These are phyloP conservation scores for Ogataea saltuana DNA, from an alignment of 805 yeast species.

Conservation along the genomic window DNA sequence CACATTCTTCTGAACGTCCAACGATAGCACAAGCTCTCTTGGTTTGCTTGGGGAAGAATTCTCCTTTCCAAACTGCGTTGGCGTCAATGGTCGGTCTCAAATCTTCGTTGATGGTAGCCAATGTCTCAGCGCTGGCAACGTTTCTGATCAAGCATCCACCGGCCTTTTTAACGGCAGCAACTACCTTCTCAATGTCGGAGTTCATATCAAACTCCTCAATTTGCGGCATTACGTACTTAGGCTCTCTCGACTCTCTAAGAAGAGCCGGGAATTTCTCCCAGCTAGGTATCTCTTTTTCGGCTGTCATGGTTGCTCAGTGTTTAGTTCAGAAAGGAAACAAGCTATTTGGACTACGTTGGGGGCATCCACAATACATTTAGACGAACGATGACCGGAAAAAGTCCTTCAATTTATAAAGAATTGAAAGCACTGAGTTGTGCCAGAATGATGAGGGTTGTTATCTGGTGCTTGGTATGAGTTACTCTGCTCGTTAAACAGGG, in stretches of 20 bases:
- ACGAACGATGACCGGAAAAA: too few species aligned
- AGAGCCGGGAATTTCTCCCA: conserved; percentile 11
- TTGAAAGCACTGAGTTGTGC: too few species aligned
- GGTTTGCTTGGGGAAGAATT: conserved; percentile 11
- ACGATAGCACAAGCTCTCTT: conserved; percentile 12
- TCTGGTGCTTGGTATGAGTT: too few species aligned
- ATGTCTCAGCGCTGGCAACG: conserved; percentile 16
- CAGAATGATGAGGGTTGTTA: too few species aligned
- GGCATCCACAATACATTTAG: too few species aligned
- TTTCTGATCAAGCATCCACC: conserved; percentile 29
- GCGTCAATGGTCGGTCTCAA: conserved; percentile 24
- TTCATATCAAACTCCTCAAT: conserved; percentile 8
- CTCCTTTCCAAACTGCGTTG: conserved; percentile 14
- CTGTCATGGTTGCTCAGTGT: background rate
- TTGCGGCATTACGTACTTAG: conserved; percentile 4
- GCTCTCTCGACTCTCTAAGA: conserved; percentile 9
- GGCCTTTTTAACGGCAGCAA: conserved; percentile 21
- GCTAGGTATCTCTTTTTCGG: background rate
- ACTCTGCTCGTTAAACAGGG: too few species aligned
- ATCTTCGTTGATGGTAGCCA: conserved; percentile 18
- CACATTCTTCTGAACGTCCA: conserved; percentile 7
- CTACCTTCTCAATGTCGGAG: conserved; percentile 11
- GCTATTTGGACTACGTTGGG: too few species aligned
- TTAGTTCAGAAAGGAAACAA: too few species aligned
- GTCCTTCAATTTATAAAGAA: too few species aligned